Percentiles rank a stretch among this genome's conserved stretches.
Evolutionary conservation across 140 eudicot species (phyloP).

Genomic region (Cichorium intybus): DNA sequence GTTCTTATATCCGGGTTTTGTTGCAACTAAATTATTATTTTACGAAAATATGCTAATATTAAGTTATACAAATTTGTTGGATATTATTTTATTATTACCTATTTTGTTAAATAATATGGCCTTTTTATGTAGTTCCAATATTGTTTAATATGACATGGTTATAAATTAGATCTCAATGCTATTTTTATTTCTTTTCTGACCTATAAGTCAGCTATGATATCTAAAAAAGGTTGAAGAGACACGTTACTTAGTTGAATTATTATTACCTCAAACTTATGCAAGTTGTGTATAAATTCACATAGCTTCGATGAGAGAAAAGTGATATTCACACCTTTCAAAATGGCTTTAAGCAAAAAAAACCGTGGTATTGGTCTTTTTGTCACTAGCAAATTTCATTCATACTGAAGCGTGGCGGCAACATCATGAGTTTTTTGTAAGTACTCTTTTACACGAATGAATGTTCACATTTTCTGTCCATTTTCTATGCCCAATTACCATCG

Average conservation of each 20-base stretch:
- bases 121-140: too few relatives aligned
- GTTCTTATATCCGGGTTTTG: too few relatives aligned
- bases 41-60: too few relatives aligned
- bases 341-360: constrained; percentile 5
- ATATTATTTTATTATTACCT: too few relatives aligned
- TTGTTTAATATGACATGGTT: too few relatives aligned
- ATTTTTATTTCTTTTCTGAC: too few relatives aligned
- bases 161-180: too few relatives aligned
- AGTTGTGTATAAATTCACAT: constrained; percentile 7
- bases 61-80: too few relatives aligned
- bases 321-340: neutral
- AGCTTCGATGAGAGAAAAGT: neutral
- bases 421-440: constrained; percentile 30
- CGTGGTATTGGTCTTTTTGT: neutral
- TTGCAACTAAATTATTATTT: too few relatives aligned
- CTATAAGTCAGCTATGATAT: too few relatives aligned
- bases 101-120: too few relatives aligned
- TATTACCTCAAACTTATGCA: constrained; percentile 2
- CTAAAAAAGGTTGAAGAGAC: neutral
- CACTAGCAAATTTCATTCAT: neutral
- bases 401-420: constrained; percentile 23
- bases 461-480: neutral
- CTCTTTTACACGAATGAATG: neutral
- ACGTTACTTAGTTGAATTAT: neutral
- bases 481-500: too few relatives aligned